Conservation (phyloP, 176 grass and related monocot genomes). For the Musa beccarii region DNA sequence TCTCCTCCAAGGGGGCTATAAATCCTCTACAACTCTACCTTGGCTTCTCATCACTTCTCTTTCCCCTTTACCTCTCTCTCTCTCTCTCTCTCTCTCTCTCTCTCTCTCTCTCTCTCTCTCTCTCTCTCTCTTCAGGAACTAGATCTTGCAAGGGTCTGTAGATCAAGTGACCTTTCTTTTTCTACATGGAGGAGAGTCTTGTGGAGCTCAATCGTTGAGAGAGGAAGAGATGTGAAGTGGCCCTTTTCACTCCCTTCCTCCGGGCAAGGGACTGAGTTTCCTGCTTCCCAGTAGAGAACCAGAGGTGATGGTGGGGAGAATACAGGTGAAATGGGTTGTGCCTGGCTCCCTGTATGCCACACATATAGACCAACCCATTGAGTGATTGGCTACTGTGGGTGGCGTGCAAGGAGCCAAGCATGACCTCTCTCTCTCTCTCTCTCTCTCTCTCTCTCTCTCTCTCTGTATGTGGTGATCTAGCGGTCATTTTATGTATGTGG, state of each 20-base stretch:
- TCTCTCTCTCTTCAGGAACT: background rate
- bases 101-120: background rate
- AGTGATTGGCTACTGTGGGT: conserved; percentile 20
- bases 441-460: background rate
- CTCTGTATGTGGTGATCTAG: no score
- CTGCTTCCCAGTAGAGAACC: background rate
- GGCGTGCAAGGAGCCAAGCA: conserved; percentile 78
- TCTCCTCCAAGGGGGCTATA: conserved; percentile 10
- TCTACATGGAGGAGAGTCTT: background rate
- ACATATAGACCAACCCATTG: conserved; percentile 16
- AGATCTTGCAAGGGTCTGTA: background rate
- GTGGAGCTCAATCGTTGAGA: background rate
- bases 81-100: background rate
- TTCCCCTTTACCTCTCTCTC: background rate
- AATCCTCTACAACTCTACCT: background rate
- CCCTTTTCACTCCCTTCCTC: background rate
- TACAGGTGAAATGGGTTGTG: conserved; percentile 7
- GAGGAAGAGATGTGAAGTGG: background rate
- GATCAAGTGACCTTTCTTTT: background rate
- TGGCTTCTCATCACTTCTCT: background rate
- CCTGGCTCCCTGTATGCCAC: conserved; percentile 30
- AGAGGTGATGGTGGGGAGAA: background rate
- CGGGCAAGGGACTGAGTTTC: background rate
- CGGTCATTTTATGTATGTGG: no score
- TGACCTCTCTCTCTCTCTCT: conserved; percentile 22